Percentiles rank a stretch among this genome's conserved stretches.
Evolutionary conservation across 2,329 filamentous ascomycete genomes (phyloP).

Genomic region (Macrophomina phaseolina): DNA sequence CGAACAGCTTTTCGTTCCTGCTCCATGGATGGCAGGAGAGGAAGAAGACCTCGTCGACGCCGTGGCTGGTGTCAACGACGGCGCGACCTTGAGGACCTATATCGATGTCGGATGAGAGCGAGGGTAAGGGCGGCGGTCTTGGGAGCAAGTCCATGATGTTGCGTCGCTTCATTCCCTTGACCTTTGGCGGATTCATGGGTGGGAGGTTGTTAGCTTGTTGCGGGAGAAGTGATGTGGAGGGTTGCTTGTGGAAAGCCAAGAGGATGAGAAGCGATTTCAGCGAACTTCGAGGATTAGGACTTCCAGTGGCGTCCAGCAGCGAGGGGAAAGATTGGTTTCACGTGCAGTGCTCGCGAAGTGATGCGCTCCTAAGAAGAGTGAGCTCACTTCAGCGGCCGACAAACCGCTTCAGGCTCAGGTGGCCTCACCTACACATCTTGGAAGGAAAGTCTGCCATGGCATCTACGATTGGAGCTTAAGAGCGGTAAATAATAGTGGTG

Average conservation of each 20-base stretch:
- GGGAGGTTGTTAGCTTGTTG: background rate
- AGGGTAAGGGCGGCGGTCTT: background rate
- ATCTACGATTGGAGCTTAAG: no score
- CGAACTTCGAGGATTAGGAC: no score
- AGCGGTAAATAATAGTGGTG: no score
- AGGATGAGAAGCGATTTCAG: no score
- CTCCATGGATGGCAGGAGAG: background rate
- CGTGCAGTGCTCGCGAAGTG: no score
- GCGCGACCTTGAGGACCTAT: background rate
- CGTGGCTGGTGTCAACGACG: background rate
- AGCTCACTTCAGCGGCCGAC: no score
- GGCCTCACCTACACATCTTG: no score
- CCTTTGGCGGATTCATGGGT: background rate
- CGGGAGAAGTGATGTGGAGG: background rate
- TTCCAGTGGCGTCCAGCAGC: no score
- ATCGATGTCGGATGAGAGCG: conserved; percentile 6
- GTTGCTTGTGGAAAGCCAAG: background rate
- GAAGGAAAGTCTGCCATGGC: no score
- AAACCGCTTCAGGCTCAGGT: no score
- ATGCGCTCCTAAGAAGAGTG: no score
- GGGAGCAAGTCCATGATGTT: background rate
- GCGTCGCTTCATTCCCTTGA: background rate
- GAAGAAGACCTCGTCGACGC: conserved; percentile 9
- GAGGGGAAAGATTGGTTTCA: no score
- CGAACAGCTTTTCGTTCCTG: background rate